phyloP scores from a whole-genome alignment of 768 basidiomycete species.

The Serendipita sp. region DNA sequence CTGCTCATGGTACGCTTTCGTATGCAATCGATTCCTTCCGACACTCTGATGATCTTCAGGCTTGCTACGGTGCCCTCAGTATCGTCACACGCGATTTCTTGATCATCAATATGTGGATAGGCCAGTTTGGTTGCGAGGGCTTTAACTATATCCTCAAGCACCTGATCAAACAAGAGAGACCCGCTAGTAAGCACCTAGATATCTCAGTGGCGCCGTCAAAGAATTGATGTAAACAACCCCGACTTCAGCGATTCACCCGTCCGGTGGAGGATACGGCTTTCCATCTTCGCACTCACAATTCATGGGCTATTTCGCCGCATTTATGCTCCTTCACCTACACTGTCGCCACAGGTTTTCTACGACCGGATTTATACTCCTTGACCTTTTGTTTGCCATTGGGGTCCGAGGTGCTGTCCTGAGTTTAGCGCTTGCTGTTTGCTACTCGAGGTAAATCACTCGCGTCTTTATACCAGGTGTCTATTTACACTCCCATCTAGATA shows the following conservation, averaged over 20 bases:
- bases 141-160: conserved; percentile 58
- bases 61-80: conserved; percentile 61
- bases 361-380: conserved; percentile 35
- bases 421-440: conserved; percentile 56
- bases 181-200: conserved; percentile 32
- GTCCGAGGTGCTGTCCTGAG: conserved; percentile 35
- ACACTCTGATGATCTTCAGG: conserved; percentile 26
- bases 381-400: conserved; percentile 30
- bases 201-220: background rate
- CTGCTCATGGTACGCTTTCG: conserved; percentile 55
- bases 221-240: background rate
- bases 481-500: conserved; percentile 30
- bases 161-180: conserved; percentile 50
- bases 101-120: conserved; percentile 73
- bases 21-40: too few relatives aligned
- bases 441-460: conserved; percentile 44
- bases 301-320: conserved; percentile 76
- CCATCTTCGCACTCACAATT: conserved; percentile 83
- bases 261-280: conserved; percentile 67
- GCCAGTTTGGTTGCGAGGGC: conserved; percentile 56
- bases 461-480: background rate
- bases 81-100: conserved; percentile 63
- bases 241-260: conserved; percentile 21
- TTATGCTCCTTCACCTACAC: conserved; percentile 56
- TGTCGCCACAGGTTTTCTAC: conserved; percentile 50